These are phyloP conservation scores for Mycena haematopus DNA, from an alignment of 768 basidiomycete genomes.

Conservation along the genomic window DNA sequence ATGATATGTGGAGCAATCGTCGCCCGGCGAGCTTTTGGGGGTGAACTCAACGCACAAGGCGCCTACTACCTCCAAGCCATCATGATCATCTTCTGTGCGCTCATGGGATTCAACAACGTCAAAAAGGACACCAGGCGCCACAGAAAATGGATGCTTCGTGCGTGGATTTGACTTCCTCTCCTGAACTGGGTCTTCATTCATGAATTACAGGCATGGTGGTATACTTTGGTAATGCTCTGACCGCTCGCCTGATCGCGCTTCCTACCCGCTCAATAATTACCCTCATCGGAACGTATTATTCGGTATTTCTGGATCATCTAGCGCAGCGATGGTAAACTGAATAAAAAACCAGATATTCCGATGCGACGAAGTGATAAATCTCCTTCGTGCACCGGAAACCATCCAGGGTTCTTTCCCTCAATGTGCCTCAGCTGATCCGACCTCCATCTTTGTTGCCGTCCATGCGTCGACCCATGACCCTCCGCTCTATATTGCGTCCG, in stretches of 20 bases:
- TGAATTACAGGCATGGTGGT: constrained; percentile 29
- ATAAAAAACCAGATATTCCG: constrained; percentile 28
- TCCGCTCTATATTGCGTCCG: constrained; percentile 26
- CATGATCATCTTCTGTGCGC: constrained; percentile 27
- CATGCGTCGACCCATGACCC: constrained; percentile 26
- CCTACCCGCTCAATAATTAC: constrained; percentile 28
- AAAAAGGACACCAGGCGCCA: constrained; percentile 35
- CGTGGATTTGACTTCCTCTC: background rate
- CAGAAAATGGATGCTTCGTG: constrained; percentile 39
- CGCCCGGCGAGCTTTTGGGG: constrained; percentile 33
- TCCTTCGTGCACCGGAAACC: constrained; percentile 20
- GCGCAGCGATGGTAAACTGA: background rate
- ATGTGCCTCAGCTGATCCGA: constrained; percentile 27
- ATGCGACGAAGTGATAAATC: constrained; percentile 34
- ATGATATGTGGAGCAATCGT: constrained; percentile 31
- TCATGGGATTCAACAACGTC: constrained; percentile 32
- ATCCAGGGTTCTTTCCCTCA: constrained; percentile 28
- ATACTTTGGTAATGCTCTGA: constrained; percentile 29
- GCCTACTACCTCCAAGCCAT: constrained; percentile 33
- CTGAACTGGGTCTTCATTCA: background rate
- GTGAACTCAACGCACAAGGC: constrained; percentile 36
- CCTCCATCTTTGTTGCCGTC: constrained; percentile 30
- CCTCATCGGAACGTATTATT: constrained; percentile 32
- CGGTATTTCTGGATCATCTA: constrained; percentile 25
- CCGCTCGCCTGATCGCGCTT: constrained; percentile 31